phyloP scores from a whole-genome alignment of 768 basidiomycete genomes.

The Rhodotorula graminis region DNA sequence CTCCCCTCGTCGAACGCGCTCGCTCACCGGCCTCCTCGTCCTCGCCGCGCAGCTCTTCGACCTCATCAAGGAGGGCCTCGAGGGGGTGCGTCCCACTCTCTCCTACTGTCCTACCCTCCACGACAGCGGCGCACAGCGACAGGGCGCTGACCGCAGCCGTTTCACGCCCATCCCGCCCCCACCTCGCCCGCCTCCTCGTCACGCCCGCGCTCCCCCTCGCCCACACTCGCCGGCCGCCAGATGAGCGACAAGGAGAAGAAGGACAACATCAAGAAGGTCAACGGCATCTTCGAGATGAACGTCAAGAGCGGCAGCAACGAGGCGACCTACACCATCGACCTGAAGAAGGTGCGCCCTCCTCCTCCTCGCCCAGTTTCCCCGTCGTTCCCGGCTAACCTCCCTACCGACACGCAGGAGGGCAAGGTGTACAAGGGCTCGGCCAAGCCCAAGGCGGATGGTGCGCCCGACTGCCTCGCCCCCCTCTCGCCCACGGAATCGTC shows the following conservation, averaged over 20 bases:
- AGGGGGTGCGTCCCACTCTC: slow-evolving; percentile 21
- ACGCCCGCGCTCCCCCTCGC: background rate
- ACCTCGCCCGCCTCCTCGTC: background rate
- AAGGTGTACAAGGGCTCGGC: slow-evolving; percentile 67
- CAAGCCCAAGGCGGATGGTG: slow-evolving; percentile 68
- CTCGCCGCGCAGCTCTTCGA: slow-evolving; percentile 28
- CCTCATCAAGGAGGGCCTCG: slow-evolving; percentile 43
- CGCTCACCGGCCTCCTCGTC: background rate
- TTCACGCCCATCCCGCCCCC: slow-evolving; percentile 9
- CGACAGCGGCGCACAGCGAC: too few species aligned
- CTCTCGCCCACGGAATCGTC: too few species aligned
- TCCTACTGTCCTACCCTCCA: accelerated
- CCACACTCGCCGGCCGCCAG: background rate
- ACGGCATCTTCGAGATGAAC: slow-evolving; percentile 37
- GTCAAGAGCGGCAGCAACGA: slow-evolving; percentile 65
- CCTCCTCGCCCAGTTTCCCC: too few species aligned
- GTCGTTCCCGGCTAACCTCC: too few species aligned
- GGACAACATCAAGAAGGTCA: slow-evolving; percentile 47
- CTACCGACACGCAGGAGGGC: too few species aligned
- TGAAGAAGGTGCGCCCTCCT: slow-evolving; percentile 58
- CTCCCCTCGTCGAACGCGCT: background rate
- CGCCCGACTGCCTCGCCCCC: background rate
- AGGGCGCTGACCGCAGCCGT: background rate
- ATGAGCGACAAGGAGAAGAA: slow-evolving; percentile 47
- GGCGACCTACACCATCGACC: slow-evolving; percentile 82